phyloP scores from a whole-genome alignment of 1,139 yeast species.

The Saccharomyces pastorianus region DNA sequence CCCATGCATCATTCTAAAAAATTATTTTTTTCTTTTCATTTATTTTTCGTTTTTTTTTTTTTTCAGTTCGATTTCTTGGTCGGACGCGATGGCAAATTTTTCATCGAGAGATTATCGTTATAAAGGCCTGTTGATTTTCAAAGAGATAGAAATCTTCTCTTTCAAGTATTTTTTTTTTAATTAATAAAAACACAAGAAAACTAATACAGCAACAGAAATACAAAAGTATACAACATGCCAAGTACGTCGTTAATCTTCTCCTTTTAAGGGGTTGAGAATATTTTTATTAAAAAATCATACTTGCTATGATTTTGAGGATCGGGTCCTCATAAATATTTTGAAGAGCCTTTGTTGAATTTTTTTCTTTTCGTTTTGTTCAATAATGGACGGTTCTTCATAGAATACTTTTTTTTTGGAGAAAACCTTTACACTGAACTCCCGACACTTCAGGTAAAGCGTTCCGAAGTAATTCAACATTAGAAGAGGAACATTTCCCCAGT shows the following conservation, averaged over 20 bases:
- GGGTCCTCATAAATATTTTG: conserved; percentile 51
- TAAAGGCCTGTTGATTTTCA: neutral
- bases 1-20: neutral
- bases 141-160: too few relatives aligned
- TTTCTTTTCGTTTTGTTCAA: conserved; percentile 11
- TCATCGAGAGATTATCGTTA: neutral
- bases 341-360: conserved; percentile 8
- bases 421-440: conserved; percentile 63
- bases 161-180: too few relatives aligned
- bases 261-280: neutral
- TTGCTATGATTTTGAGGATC: conserved; percentile 42
- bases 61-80: neutral
- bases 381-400: conserved; percentile 17
- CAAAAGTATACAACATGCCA: neutral
- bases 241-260: neutral
- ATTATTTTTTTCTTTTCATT: too few relatives aligned
- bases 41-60: too few relatives aligned
- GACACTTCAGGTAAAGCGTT: conserved; percentile 64
- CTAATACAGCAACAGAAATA: neutral
- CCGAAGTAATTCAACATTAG: neutral
- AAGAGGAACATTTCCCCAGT: neutral
- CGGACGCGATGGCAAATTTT: neutral
- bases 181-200: too few relatives aligned
- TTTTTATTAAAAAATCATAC: conserved; percentile 1
- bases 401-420: conserved; percentile 2